Evolutionary conservation across 2,329 filamentous ascomycete species (phyloP).

Genomic region (Xylaria digitata): DNA sequence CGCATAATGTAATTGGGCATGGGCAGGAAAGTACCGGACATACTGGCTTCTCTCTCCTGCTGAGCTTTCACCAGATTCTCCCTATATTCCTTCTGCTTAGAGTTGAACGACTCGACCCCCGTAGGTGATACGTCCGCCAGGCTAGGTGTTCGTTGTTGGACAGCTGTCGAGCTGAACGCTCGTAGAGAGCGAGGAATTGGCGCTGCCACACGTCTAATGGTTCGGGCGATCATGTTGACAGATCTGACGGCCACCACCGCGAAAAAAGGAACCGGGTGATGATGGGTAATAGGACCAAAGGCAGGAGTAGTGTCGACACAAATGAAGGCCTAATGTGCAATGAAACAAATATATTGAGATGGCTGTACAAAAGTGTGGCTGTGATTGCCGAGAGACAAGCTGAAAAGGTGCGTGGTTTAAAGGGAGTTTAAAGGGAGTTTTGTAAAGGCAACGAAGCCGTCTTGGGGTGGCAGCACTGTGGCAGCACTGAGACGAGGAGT

Average conservation of each 20-base stretch:
- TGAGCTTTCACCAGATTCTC: conserved; percentile 80
- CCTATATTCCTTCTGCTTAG: conserved; percentile 87
- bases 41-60: conserved; percentile 89
- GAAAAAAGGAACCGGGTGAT: not conserved
- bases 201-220: conserved; percentile 61
- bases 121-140: conserved; percentile 85
- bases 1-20: conserved; percentile 51
- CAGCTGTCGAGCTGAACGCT: conserved; percentile 67
- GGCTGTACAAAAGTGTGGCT: not conserved
- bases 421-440: not conserved
- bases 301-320: conserved; percentile 12
- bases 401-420: not conserved
- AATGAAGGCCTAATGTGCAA: conserved; percentile 9
- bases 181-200: conserved; percentile 63
- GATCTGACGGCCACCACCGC: conserved; percentile 1
- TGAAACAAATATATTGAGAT: not conserved
- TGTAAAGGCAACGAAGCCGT: conserved; percentile 1
- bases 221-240: conserved; percentile 62
- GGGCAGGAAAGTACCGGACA: conserved; percentile 55
- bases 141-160: conserved; percentile 70
- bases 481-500: not conserved
- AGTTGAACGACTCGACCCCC: conserved; percentile 79
- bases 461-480: conserved; percentile 9
- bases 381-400: not conserved
- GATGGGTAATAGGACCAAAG: conserved; percentile 21